Evolutionary conservation across 805 yeast genomes (phyloP).

Genomic region (Brettanomyces anomalus): DNA sequence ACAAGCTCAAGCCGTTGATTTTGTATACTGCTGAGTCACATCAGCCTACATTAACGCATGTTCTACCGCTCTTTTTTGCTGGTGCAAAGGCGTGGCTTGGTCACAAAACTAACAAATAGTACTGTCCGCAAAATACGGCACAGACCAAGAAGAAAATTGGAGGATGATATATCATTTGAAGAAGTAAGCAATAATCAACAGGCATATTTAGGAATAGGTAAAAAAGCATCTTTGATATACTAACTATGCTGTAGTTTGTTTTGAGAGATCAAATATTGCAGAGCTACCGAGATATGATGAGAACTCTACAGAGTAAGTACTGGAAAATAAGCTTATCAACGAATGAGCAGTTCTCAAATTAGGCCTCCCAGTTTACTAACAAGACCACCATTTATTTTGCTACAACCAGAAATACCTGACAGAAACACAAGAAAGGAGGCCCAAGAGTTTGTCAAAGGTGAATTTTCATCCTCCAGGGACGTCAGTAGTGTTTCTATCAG

Average conservation of each 20-base stretch:
- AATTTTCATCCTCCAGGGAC: slow-evolving; percentile 17
- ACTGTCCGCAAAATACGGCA: background rate
- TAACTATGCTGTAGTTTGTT: slow-evolving; percentile 17
- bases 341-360: no score
- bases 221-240: no score
- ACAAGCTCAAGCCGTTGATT: no score
- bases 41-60: no score
- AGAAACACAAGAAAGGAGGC: slow-evolving; percentile 15
- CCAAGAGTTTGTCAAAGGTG: slow-evolving; percentile 21
- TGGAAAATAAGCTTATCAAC: no score
- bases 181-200: slow-evolving; percentile 5
- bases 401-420: slow-evolving; percentile 22
- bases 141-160: slow-evolving; percentile 4
- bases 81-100: background rate
- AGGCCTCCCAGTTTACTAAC: no score
- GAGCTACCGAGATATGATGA: slow-evolving; percentile 24
- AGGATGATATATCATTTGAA: slow-evolving; percentile 4
- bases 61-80: no score
- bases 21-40: no score
- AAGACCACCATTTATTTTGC: no score
- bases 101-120: slow-evolving; percentile 1
- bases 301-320: slow-evolving; percentile 21
- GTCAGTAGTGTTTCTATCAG: slow-evolving; percentile 20
- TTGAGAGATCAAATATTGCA: slow-evolving; percentile 19
- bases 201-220: no score